Evolutionary conservation across 495 filamentous ascomycete genomes (phyloP), one percentile per base, ranked within the genome.

Genomic region (Daldinia loculata): DNA sequence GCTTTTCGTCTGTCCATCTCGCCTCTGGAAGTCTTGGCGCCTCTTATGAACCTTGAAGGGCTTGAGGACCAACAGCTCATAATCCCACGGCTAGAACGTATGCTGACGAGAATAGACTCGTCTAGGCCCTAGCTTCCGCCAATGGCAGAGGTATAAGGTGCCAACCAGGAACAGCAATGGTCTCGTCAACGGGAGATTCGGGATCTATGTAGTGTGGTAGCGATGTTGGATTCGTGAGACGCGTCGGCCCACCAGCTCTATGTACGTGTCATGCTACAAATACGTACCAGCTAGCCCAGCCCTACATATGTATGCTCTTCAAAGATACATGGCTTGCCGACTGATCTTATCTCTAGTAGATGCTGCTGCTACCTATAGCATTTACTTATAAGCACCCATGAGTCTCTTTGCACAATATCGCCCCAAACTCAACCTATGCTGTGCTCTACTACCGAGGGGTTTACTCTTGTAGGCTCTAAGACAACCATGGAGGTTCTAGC

Each of bases 11-110:
- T 38, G 30, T 63, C 51, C 36, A 43, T 66, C 43, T 73, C 66
- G 70, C 66, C 56, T 69, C 34, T 34, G 9, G 59, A 39, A 19
- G 26, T 58, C 70, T 69, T 73, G 70, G 70, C 70, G 41, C 56
- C 56, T 69, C 57, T 61, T 36, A 66, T 39, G 56, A 50, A 62
- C 56, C 45, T 30, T 34, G 56, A 61, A 15, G 30, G 39, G 27
- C 50, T 36, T 56, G 56, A 65, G 48, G 52, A 32, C 30, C 39
- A 62, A 41, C 56, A 52, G 29, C 29, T 27, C 24, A 26, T 53
- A 58, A 29, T 43, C 24, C 43, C 45, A 63, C 29, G 50, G 34
- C 64, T 41, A 52, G 63, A 61, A 60, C 45, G 26, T 59, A 58
- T 36, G 59, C 64, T 72, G 64, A 63, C 64, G 27, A 38, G 43